phyloP scores from a whole-genome alignment of 2,329 filamentous ascomycete genomes.

The Camillea tinctor region DNA sequence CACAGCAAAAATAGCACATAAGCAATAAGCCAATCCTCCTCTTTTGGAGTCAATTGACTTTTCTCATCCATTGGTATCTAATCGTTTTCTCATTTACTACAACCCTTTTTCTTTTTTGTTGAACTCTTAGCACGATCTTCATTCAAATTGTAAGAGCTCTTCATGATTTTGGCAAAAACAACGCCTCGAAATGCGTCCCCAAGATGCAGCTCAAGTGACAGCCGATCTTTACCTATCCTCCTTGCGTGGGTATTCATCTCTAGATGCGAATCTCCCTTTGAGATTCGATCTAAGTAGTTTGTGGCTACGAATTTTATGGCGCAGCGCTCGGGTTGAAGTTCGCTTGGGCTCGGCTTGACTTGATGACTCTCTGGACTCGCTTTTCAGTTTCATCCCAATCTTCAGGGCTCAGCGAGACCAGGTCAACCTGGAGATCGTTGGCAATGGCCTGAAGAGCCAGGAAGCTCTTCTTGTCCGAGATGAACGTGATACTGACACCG shows the following conservation, averaged over 20 bases:
- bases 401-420: conserved; percentile 76
- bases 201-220: conserved; percentile 5
- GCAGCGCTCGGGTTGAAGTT: conserved; percentile 44
- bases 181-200: conserved; percentile 3
- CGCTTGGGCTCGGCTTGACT: conserved; percentile 61
- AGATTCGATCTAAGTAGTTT: not conserved
- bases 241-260: not conserved
- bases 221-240: conserved; percentile 4
- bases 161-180: not conserved
- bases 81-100: conserved; percentile 25
- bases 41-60: conserved; percentile 1
- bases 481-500: conserved; percentile 92
- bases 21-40: not conserved
- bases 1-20: not conserved
- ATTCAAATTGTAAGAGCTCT: not conserved
- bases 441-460: conserved; percentile 77
- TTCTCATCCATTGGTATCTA: conserved; percentile 20
- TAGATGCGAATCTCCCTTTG: conserved; percentile 10
- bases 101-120: conserved; percentile 6
- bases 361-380: conserved; percentile 78
- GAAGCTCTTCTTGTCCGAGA: conserved; percentile 83
- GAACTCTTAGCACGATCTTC: not conserved
- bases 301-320: conserved; percentile 7
- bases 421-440: conserved; percentile 73
- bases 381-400: conserved; percentile 92